Evolutionary conservation across 2,329 filamentous ascomycete species (phyloP), one percentile per base, ranked within the genome.

Genomic region (Aspergillus candidus): DNA sequence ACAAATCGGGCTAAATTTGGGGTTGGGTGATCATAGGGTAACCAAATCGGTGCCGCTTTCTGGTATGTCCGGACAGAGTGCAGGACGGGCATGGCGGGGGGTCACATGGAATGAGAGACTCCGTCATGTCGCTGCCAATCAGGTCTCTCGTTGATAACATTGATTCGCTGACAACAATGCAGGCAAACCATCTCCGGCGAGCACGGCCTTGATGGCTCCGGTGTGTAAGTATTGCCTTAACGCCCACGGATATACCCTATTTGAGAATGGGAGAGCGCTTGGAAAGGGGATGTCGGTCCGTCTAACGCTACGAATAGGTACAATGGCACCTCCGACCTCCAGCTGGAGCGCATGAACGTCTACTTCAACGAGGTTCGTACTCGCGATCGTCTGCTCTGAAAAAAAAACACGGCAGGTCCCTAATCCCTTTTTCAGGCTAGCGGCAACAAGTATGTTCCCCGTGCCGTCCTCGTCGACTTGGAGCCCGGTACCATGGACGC

Each of bases 41-140:
- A 98, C 86, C 93, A 98, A 88, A 95, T 97, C 64, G 93, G 93
- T 91, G 93, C 93, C 80, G 93, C 93, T 76, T 98, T 98, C 83
- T 98, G 93, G 85, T 88, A 75, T 60, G 82, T 77, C 43, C 41
- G 38, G 17, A 44, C 29, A 6, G 56, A 30, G n/a, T 34, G 13
- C 12, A 27, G 22, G 22, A 27, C 8, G 6, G 22, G 22, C 13
- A 40, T 32, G 30, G 15, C 18, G 34, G 33, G 34, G 33, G 35
- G 10, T 33, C 14, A 13, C 13, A 10, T 14, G 15, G 29, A 27
- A 27, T 31, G 3, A 17, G 13, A 4, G 30, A 13, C 32, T n/a
- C 29, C 15, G 12, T 29, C 18, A 12, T 33, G 13, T 33, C 30
- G 10, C 38, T 11, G 50, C 40, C 27, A 32, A 18, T 13, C n/a